A percentile compares a stretch with the other conserved stretches of the same genome.
phyloP scores from a whole-genome alignment of 2,329 filamentous ascomycete species.

The Fusarium nematophilum region DNA sequence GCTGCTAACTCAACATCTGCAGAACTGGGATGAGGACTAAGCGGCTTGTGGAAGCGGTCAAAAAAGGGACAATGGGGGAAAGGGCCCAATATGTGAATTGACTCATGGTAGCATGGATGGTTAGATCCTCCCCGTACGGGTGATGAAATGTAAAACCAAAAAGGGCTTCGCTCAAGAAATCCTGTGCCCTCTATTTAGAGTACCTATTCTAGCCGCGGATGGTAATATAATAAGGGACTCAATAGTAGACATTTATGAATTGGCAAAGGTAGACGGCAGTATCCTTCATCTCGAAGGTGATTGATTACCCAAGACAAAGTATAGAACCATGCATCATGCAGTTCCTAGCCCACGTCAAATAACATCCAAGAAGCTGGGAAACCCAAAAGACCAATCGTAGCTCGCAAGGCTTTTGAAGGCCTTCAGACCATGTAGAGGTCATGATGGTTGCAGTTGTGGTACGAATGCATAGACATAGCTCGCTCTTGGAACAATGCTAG shows the following conservation, averaged over 20 bases:
- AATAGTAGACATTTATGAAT: not conserved
- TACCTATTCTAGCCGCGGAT: slow-evolving; percentile 5
- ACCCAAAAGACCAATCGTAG: too few relatives aligned
- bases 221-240: slow-evolving; percentile 12
- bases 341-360: too few relatives aligned
- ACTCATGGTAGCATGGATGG: slow-evolving; percentile 35
- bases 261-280: too few relatives aligned
- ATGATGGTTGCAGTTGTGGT: too few relatives aligned
- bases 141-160: slow-evolving; percentile 19
- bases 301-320: too few relatives aligned
- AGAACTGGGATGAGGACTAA: slow-evolving; percentile 75
- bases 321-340: too few relatives aligned
- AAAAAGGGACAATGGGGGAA: slow-evolving; percentile 35
- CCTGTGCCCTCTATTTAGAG: slow-evolving; percentile 13
- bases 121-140: slow-evolving; percentile 40
- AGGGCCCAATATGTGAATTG: slow-evolving; percentile 30
- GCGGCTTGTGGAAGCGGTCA: slow-evolving; percentile 44
- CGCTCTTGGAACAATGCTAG: too few relatives aligned
- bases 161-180: slow-evolving; percentile 9
- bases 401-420: too few relatives aligned
- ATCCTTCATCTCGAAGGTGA: too few relatives aligned
- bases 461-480: too few relatives aligned
- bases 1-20: slow-evolving; percentile 43
- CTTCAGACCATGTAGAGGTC: too few relatives aligned
- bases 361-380: too few relatives aligned